phyloP scores from a whole-genome alignment of 75 land plant genomes.

The Larix kaempferi region DNA sequence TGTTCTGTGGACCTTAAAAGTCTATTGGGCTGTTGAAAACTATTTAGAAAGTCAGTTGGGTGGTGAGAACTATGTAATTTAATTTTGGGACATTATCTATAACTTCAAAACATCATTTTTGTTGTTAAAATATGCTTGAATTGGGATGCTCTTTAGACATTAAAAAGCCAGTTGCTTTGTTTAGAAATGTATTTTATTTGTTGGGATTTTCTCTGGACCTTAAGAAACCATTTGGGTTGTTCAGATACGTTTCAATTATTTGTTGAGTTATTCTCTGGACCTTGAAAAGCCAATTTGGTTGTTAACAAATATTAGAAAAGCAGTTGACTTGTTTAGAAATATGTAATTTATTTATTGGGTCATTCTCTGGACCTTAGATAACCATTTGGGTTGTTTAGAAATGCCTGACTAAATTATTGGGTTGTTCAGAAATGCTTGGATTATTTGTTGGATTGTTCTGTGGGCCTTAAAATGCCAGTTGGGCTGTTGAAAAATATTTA shows the following conservation, averaged over 20 bases:
- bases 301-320: background rate
- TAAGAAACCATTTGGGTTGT: background rate
- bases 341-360: background rate
- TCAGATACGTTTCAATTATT: background rate
- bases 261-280: background rate
- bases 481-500: background rate
- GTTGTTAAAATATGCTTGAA: no score
- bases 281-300: background rate
- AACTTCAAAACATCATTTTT: no score
- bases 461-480: background rate
- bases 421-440: background rate
- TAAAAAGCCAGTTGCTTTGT: no score
- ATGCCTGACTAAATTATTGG: background rate
- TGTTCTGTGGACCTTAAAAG: background rate
- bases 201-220: background rate
- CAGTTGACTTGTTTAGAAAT: background rate
- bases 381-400: background rate
- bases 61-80: no score
- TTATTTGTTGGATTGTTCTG: background rate
- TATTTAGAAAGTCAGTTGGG: no score
- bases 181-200: background rate
- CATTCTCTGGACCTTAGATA: background rate
- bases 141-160: no score
- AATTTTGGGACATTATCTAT: no score
- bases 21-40: no score